phyloP scores from a whole-genome alignment of 2,329 filamentous ascomycete genomes.

The Lasiodiplodia hormozganensis region DNA sequence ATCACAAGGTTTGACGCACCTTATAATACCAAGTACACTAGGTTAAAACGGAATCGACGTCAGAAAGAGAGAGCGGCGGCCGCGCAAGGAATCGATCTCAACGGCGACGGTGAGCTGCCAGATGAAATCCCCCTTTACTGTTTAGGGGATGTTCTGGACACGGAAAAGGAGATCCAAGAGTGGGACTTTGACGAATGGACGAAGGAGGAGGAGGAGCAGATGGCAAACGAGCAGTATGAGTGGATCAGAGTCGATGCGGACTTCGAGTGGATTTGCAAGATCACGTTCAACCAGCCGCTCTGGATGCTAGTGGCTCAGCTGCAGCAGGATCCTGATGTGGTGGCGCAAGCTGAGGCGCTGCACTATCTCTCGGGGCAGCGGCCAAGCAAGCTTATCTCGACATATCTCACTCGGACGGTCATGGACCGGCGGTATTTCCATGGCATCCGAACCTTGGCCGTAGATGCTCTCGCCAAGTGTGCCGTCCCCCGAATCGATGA shows the following conservation, averaged over 20 bases:
- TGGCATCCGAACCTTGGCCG: conserved; percentile 87
- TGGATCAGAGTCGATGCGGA: conserved; percentile 99
- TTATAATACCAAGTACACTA: conserved; percentile 99
- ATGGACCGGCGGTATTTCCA: conserved; percentile 94
- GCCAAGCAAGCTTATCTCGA: conserved; percentile 82
- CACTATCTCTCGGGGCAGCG: conserved; percentile 73
- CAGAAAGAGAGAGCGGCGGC: conserved; percentile 78
- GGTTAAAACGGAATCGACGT: conserved; percentile 84
- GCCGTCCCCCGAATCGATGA: conserved; percentile 57
- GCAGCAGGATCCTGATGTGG: conserved; percentile 95
- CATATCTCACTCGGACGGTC: conserved; percentile 85
- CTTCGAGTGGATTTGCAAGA: conserved; percentile 95
- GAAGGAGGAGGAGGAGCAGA: conserved; percentile 83
- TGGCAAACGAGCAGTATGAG: conserved; percentile 96
- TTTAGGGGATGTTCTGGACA: conserved; percentile 87
- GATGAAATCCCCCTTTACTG: conserved; percentile 89
- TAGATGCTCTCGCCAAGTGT: conserved; percentile 77
- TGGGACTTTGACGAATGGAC: conserved; percentile 93
- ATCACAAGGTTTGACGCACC: conserved; percentile 89
- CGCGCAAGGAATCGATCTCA: conserved; percentile 67
- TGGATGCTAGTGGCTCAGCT: conserved; percentile 99
- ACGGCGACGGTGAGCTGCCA: conserved; percentile 64
- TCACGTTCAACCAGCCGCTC: conserved; percentile 81
- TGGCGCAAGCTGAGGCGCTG: conserved; percentile 80
- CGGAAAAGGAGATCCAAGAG: conserved; percentile 77